Conservation (phyloP, 352 stramenopile species). For the Vaucheria bursata region DNA sequence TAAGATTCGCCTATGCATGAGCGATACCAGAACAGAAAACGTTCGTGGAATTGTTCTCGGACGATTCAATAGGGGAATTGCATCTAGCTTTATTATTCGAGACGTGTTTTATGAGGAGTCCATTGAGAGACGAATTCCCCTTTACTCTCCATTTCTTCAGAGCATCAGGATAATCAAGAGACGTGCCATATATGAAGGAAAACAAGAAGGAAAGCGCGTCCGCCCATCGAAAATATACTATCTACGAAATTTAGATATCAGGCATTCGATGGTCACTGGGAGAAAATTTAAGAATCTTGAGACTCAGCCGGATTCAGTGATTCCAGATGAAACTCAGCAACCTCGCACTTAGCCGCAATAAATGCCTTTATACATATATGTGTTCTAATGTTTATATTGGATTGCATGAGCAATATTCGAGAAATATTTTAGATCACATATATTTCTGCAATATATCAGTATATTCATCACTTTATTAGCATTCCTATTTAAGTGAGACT, state of each 20-base stretch:
- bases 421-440: no score
- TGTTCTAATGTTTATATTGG: no score
- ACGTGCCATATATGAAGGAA: conserved; percentile 41
- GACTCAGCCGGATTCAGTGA: no score
- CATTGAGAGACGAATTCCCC: conserved; percentile 31
- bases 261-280: conserved; percentile 32
- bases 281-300: not conserved
- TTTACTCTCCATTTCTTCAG: conserved; percentile 34
- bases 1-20: not conserved
- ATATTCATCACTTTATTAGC: no score
- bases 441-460: no score
- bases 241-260: conserved; percentile 35
- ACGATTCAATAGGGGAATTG: conserved; percentile 35
- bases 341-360: no score
- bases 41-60: not conserved
- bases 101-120: conserved; percentile 34
- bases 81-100: conserved; percentile 32
- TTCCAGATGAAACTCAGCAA: no score
- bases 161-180: conserved; percentile 22
- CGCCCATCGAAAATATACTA: conserved; percentile 40
- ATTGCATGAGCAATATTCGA: no score
- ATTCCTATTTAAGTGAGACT: no score
- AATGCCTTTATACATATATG: no score
- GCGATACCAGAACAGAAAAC: not conserved
- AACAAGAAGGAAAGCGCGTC: conserved; percentile 39